A percentile compares a stretch with the other conserved stretches of the same genome.
Evolutionary conservation across 371 early-diverging fungal genomes (phyloP).

Genomic region (Lichtheimia hyalospora): DNA sequence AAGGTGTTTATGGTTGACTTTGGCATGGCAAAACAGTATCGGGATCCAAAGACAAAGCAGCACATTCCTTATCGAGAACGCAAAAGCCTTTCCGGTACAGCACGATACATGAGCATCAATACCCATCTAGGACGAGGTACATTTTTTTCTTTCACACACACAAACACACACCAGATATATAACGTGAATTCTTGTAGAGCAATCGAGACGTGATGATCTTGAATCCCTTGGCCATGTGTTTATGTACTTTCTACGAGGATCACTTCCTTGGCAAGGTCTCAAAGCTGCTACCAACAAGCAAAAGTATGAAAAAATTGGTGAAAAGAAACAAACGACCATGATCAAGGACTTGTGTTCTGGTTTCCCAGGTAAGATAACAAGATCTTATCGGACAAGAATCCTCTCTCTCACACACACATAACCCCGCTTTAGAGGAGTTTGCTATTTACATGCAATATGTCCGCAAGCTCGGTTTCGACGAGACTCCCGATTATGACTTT

Average conservation of each 20-base stretch:
- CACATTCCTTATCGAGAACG: slow-evolving; percentile 84
- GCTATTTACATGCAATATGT: slow-evolving; percentile 84
- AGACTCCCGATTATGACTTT: slow-evolving; percentile 90
- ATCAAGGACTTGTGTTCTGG: slow-evolving; percentile 77
- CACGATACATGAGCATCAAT: slow-evolving; percentile 93
- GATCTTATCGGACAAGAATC: not conserved
- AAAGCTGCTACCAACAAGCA: slow-evolving; percentile 90
- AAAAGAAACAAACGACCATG: slow-evolving; percentile 79
- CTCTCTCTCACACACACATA: not conserved
- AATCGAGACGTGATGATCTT: slow-evolving; percentile 91
- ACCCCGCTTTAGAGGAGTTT: slow-evolving; percentile 76
- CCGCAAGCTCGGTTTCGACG: slow-evolving; percentile 87
- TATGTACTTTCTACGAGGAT: slow-evolving; percentile 88
- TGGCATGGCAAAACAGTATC: slow-evolving; percentile 90
- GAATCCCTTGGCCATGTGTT: slow-evolving; percentile 93
- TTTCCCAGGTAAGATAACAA: slow-evolving; percentile 52
- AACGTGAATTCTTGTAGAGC: slow-evolving; percentile 49
- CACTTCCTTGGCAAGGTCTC: slow-evolving; percentile 92
- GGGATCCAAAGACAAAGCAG: slow-evolving; percentile 78
- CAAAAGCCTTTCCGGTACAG: slow-evolving; percentile 87
- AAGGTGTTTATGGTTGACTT: slow-evolving; percentile 79
- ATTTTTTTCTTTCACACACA: not conserved
- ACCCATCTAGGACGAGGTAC: slow-evolving; percentile 77
- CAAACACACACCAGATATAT: not conserved
- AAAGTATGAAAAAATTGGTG: slow-evolving; percentile 90